These are phyloP conservation scores for Cicer arietinum DNA, from an alignment of 306 rosid genomes.

Conservation along the genomic window DNA sequence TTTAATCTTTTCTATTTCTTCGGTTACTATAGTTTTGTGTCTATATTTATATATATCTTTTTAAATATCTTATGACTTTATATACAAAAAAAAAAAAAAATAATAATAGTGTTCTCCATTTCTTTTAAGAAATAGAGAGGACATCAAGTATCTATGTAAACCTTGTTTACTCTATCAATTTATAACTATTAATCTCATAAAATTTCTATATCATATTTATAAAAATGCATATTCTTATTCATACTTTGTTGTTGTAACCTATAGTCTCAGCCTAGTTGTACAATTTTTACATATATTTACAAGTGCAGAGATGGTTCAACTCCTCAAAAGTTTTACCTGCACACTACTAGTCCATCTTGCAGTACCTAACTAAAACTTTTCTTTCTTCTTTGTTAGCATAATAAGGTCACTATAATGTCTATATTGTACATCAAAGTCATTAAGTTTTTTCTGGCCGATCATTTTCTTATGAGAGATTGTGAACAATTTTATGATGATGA, in stretches of 20 bases:
- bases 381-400: conserved; percentile 30
- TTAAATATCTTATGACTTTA: too few relatives aligned
- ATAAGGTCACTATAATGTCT: neutral
- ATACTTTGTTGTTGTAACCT: neutral
- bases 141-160: too few relatives aligned
- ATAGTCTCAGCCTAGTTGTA: neutral
- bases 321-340: neutral
- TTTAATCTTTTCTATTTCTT: too few relatives aligned
- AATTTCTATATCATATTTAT: neutral
- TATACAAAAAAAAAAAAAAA: too few relatives aligned
- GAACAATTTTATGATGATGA: conserved; percentile 50
- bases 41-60: too few relatives aligned
- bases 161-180: neutral
- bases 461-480: conserved; percentile 17
- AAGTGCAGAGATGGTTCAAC: neutral
- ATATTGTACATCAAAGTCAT: conserved; percentile 19
- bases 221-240: neutral
- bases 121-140: too few relatives aligned
- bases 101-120: too few relatives aligned
- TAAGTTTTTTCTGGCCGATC: conserved; percentile 24
- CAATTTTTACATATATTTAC: conserved; percentile 5
- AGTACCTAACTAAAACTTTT: neutral
- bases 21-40: too few relatives aligned
- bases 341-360: neutral
- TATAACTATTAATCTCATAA: neutral